Evolutionary conservation across 306 rosid genomes (phyloP).

Genomic region (Lotus japonicus): DNA sequence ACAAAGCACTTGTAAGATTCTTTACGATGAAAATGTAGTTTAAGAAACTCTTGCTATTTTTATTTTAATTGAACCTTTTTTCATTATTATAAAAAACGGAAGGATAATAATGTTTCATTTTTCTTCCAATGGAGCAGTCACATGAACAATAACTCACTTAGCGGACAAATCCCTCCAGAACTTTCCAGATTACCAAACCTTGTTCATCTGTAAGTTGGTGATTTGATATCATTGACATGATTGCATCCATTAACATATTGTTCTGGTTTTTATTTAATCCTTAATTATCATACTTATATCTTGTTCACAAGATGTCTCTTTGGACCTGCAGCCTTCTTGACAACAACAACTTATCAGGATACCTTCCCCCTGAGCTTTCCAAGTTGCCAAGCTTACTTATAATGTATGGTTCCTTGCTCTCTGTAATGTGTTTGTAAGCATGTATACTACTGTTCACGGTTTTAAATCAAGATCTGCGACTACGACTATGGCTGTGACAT

Average conservation of each 20-base stretch:
- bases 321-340: constrained; percentile 81
- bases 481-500: not conserved
- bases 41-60: not conserved
- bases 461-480: too few relatives aligned
- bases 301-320: constrained; percentile 20
- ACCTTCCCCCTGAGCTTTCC: constrained; percentile 59
- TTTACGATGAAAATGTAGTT: constrained; percentile 17
- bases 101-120: constrained; percentile 16
- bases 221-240: not conserved
- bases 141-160: constrained; percentile 96
- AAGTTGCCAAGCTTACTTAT: constrained; percentile 42
- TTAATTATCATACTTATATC: constrained; percentile 5
- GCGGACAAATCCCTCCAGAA: constrained; percentile 74
- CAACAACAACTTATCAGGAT: constrained; percentile 82
- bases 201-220: constrained; percentile 69
- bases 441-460: not conserved
- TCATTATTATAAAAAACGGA: constrained; percentile 5
- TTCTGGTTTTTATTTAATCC: not conserved
- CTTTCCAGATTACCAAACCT: constrained; percentile 54
- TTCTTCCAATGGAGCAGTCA: constrained; percentile 56
- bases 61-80: not conserved
- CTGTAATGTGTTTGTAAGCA: not conserved
- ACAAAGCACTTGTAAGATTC: constrained; percentile 73
- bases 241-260: constrained; percentile 2
- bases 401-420: constrained; percentile 37